Base-by-base conservation (phyloP, 1,139 yeast species). In the Blastobotrys raffinosifermentans region DNA sequence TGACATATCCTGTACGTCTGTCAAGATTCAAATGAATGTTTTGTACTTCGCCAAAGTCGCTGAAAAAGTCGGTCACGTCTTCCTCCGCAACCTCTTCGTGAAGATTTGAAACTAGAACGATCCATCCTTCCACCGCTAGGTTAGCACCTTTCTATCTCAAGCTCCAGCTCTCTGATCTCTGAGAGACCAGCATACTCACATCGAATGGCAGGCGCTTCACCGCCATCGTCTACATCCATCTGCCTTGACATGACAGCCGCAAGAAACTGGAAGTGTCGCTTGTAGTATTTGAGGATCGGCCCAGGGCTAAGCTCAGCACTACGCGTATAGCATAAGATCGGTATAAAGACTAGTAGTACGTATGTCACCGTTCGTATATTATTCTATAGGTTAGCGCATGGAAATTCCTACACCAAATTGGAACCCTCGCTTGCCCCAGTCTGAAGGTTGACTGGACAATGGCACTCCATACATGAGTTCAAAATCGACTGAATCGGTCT, bases 391-490 rank as follows among this genome's bases (percentile, higher is more conserved):
- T 11, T n/a, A 3, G 6, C 7, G 13, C 25, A 86, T 87, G 19
- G 91, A 79, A 32, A 86, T 64, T 0, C 97, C 97, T 36, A 91
- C 76, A 18, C 97, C 97, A 59, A 86, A 87, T 57, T 89, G 97
- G 27, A 91, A 59, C 0, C 97, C 97, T 56, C 84, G 87, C 52
- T 95, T 68, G 4, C 75, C 58, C 14, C 73, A 71, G 53, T 91
- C 97, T 29, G 73, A 66, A 11, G 71, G 67, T 52, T 80, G 80
- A 0, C 75, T 73, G 2, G 75, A 65, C 19, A 91, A 50, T 0
- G 98, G 98, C 29, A 87, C 58, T 0, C 83, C 83, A 50, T 89
- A 77, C 58, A 86, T 89, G 48, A 89, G 71, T 60, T 91, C 98
- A 55, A 91, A 84, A 45, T 96, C 68, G 0, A 96, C 96, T 60